Conservation (phyloP, 129 eudicot genomes). For the Tagetes patula region DNA sequence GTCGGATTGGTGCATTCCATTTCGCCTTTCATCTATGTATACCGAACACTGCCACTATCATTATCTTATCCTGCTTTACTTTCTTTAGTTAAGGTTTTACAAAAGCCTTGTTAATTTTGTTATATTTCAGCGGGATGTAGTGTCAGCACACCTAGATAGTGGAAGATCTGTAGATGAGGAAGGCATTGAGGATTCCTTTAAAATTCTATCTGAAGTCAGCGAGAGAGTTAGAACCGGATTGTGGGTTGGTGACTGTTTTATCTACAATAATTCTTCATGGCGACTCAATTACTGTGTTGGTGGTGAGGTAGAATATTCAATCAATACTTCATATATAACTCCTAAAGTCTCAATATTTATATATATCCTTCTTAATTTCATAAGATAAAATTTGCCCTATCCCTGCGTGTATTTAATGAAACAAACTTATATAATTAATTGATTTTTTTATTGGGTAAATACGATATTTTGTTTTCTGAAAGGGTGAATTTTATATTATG, state of each 20-base stretch:
- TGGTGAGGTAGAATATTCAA: conserved; percentile 71
- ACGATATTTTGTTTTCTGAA: neutral
- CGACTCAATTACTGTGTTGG: conserved; percentile 98
- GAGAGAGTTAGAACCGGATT: conserved; percentile 93
- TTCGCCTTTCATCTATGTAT: neutral
- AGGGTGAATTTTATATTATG: neutral
- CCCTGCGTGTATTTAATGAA: neutral
- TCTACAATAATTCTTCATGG: conserved; percentile 88
- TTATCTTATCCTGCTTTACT: conserved; percentile 4
- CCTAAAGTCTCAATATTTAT: neutral
- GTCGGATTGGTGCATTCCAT: neutral
- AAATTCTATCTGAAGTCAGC: conserved; percentile 75
- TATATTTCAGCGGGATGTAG: conserved; percentile 77
- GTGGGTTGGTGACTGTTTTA: conserved; percentile 98
- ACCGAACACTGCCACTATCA: neutral
- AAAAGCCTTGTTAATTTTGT: conserved; percentile 13
- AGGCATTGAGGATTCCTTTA: conserved; percentile 86
- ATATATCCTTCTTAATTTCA: neutral
- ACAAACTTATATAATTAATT: neutral
- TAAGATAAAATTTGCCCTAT: neutral
- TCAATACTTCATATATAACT: conserved; percentile 3
- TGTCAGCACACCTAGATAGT: conserved; percentile 77
- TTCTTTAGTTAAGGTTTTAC: conserved; percentile 10
- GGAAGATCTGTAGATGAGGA: conserved; percentile 84
- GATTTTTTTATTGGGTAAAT: neutral